Conservation (phyloP, 352 stramenopile genomes). For the Achlya hypogyna region DNA sequence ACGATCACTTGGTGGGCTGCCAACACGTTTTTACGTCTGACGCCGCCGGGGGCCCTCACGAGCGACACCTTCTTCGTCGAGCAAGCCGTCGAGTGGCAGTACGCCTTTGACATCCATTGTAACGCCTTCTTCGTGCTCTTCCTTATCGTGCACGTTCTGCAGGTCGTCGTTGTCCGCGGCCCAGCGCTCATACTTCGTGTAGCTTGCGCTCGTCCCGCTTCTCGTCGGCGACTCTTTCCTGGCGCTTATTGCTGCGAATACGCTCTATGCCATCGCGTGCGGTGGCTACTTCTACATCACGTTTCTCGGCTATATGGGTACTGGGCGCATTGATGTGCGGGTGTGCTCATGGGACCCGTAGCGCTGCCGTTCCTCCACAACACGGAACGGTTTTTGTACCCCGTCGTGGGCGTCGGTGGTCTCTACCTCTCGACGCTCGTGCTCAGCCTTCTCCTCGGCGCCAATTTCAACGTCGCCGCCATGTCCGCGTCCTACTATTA, state of each 20-base stretch:
- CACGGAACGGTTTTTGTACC: conserved; percentile 85
- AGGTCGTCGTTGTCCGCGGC: conserved; percentile 35
- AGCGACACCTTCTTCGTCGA: conserved; percentile 84
- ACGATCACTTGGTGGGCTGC: conserved; percentile 65
- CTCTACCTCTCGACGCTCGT: conserved; percentile 79
- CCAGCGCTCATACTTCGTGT: conserved; percentile 28
- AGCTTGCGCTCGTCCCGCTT: conserved; percentile 95
- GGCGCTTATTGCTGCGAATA: conserved; percentile 87
- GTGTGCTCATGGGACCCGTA: conserved; percentile 16
- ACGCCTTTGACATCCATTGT: conserved; percentile 99
- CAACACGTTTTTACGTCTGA: conserved; percentile 57
- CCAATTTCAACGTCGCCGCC: conserved; percentile 56
- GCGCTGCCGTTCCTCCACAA: conserved; percentile 84
- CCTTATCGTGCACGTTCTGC: conserved; percentile 91
- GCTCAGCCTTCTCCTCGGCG: conserved; percentile 57
- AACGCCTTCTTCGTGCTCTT: conserved; percentile 98
- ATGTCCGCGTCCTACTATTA: conserved; percentile 82
- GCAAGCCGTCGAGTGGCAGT: conserved; percentile 98
- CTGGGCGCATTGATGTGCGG: conserved; percentile 19
- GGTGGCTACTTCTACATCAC: conserved; percentile 97
- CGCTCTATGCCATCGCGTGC: conserved; percentile 90
- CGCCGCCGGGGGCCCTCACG: conserved; percentile 4
- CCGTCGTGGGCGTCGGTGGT: conserved; percentile 60
- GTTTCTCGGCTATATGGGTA: conserved; percentile 94
- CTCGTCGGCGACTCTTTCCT: conserved; percentile 85